Base-by-base conservation (phyloP, 139 green algal genomes). In the Diplosphaera chodatii region DNA sequence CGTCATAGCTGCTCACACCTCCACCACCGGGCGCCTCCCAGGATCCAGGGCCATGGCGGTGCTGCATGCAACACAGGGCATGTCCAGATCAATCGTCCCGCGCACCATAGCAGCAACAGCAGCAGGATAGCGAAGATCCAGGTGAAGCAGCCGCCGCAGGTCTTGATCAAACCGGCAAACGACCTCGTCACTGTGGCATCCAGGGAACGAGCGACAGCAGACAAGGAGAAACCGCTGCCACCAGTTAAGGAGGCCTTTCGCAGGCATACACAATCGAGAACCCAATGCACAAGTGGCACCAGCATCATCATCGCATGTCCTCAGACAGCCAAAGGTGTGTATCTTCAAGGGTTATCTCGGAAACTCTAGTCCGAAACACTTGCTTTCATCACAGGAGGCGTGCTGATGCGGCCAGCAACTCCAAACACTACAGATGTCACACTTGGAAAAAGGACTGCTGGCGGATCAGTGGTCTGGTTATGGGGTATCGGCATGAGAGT, bases 301-400 rank as follows among this genome's bases (percentile, higher is more conserved):
- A 48, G 37, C 4, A 55, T 1, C 32, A 30, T 10, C 25, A 13
- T 15, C 4, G 37, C 20, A 18, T 76, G 40, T 76, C 84, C 85
- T 93, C 88, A 91, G 88, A 89, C 87, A 93, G 87, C 88, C 87
- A 93, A 92, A 86, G 85, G 88, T 77, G 72, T 78, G 73, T 72
- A 74, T 91, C 83, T 67, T 92, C 87, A 90, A 30, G 71, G n/a
- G 64, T 48, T 63, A 69, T 70, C 83, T 93, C 88, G 68, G 85
- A 92, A 90, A 93, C 87, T 93, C 88, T 93, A 93, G 88, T 93
- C 88, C 83, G 75, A 86, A 81, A 82, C 63, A 67, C 80, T 77
- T 70, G 41, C 16, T 86, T 37, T 91, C 85, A 82, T 91, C 86
- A 91, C 64, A 21, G 79, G 81, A 74, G 10, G 37, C 10, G 37